phyloP scores from a whole-genome alignment of 148 eudicot species.

The Rhododendron mucronatum region DNA sequence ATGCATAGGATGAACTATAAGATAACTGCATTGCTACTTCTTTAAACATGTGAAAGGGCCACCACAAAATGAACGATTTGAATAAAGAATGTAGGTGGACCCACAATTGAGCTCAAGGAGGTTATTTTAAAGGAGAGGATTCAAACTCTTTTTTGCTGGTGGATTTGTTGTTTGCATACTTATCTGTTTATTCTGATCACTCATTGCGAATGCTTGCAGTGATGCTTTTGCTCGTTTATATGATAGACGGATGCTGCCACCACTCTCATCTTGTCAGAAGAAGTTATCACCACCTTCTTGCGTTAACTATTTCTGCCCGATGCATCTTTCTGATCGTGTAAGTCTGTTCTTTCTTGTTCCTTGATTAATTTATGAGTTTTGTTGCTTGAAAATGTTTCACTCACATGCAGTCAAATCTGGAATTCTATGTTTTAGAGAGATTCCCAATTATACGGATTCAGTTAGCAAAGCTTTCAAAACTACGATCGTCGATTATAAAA shows the following conservation, averaged over 20 bases:
- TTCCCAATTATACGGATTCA: background rate
- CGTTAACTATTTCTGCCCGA: slow-evolving; percentile 85
- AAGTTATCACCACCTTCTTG: slow-evolving; percentile 79
- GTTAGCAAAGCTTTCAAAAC: background rate
- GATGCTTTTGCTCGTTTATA: slow-evolving; percentile 96
- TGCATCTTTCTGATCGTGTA: slow-evolving; percentile 88
- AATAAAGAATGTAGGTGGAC: background rate
- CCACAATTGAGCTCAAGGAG: background rate
- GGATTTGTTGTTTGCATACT: background rate
- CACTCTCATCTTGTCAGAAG: slow-evolving; percentile 71
- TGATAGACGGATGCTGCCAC: slow-evolving; percentile 98
- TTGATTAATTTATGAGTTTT: background rate
- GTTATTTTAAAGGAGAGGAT: background rate
- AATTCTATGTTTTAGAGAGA: background rate
- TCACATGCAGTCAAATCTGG: background rate
- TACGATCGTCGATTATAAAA: background rate
- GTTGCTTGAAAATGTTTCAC: background rate
- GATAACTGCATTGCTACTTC: background rate
- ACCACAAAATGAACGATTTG: background rate
- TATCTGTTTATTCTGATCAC: slow-evolving; percentile 17
- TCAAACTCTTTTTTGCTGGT: background rate
- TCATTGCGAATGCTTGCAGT: slow-evolving; percentile 41
- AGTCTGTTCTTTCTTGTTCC: slow-evolving; percentile 22
- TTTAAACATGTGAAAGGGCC: background rate
- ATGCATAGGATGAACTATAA: background rate